Base-by-base conservation (phyloP, 2,329 filamentous ascomycete species). In the Calycina herbarum region DNA sequence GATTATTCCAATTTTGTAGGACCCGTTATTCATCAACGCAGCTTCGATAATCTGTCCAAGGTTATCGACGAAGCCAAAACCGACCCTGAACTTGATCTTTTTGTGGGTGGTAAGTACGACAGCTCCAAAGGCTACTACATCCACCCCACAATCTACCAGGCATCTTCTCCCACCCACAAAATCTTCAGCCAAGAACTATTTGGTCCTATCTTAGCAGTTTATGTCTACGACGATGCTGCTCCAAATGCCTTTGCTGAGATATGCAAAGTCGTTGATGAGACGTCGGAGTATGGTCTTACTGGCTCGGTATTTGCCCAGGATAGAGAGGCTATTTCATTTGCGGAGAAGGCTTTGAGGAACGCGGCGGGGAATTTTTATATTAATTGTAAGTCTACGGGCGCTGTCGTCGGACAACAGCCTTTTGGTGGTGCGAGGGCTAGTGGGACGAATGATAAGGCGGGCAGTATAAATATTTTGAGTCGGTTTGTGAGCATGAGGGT, bases 341-440 rank as follows among this genome's bases (percentile, higher is more conserved):
- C 90, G 0, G 90, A 93, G 77, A 86, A 93, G 71, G 84, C 82
- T 67, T 82, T 94, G 62, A 83, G 90, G 69, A 87, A 93, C 75
- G 81, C 89, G 0, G 90, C 91, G 0, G 91, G 91, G 56, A 94
- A 94, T 81, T 94, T 94, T 77, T 94, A 94, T 80, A 83, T 94
- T 79, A 94, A 94, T 81, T 91, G 89, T 82, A 94, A 94, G 85
- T 89, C 86, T 77, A 91, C 89, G 1, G 89, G 88, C 51, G 88
- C 89, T 17, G 87, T 92, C 27, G 88, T 91, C 8, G 89, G 88
- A 15, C 89, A 91, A 79, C 89, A 91, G 79, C 86, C 89, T 3
- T 91, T 91, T 75, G 89, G 89, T 29, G 89, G 89, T 63, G 84
- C 86, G 13, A 81, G 89, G 69, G 87, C 87, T 6, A 89, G 85